A percentile compares a stretch with the other conserved stretches of the same genome.
Evolutionary conservation across 1,139 yeast species (phyloP).

Genomic region (Blastobotrys petasosporus): DNA sequence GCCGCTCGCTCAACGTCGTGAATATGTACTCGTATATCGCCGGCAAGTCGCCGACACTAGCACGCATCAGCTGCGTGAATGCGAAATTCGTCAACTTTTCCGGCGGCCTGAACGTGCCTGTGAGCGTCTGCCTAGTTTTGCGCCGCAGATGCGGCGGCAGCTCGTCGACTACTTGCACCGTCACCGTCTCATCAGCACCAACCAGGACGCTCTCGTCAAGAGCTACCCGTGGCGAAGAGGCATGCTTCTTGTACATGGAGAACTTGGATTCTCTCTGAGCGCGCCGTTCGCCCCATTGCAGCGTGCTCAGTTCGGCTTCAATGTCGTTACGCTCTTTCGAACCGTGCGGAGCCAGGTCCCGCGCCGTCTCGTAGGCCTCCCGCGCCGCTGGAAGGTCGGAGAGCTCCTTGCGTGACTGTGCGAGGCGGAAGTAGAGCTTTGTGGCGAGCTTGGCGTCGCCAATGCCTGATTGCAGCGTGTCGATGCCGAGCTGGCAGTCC

Average conservation of each 20-base stretch:
- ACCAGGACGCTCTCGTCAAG: too few species aligned
- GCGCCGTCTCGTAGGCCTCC: slow-evolving; percentile 39
- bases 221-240: too few species aligned
- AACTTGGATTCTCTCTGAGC: slow-evolving; percentile 11
- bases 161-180: slow-evolving; percentile 13
- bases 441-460: slow-evolving; percentile 29
- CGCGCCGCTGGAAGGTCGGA: slow-evolving; percentile 35
- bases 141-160: slow-evolving; percentile 14
- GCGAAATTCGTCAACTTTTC: slow-evolving; percentile 20
- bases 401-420: slow-evolving; percentile 41
- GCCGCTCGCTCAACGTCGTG: slow-evolving; percentile 30
- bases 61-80: slow-evolving; percentile 21
- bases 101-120: slow-evolving; percentile 10
- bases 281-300: slow-evolving; percentile 15
- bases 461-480: slow-evolving; percentile 3
- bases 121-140: neutral
- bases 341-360: slow-evolving; percentile 44
- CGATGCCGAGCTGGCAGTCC: slow-evolving; percentile 52
- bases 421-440: slow-evolving; percentile 57
- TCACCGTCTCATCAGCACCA: neutral
- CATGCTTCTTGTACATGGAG: neutral
- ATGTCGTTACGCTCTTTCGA: slow-evolving; percentile 26
- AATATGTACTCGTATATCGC: slow-evolving; percentile 42
- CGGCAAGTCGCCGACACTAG: slow-evolving; percentile 21
- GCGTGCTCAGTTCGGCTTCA: slow-evolving; percentile 16